Evolutionary conservation across 306 rosid genomes (phyloP).

Genomic region (Begonia peltatifolia): DNA sequence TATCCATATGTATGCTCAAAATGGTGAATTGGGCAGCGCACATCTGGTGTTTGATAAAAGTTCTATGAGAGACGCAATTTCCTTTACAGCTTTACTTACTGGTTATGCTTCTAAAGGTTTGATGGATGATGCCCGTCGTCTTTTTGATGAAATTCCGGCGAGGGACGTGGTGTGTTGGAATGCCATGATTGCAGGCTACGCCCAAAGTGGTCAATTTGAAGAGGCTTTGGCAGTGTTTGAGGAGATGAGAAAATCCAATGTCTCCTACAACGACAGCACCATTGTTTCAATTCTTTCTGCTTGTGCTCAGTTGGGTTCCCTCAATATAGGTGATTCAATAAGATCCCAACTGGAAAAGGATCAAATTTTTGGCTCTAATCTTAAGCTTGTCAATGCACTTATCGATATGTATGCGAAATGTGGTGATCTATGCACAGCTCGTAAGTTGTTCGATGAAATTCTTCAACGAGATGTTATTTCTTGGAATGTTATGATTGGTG

Average conservation of each 20-base stretch:
- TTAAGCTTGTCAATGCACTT: constrained; percentile 47
- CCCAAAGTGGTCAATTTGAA: constrained; percentile 32
- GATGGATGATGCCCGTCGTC: constrained; percentile 38
- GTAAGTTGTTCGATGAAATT: constrained; percentile 52
- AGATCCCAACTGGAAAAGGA: constrained; percentile 39
- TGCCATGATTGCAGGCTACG: constrained; percentile 76
- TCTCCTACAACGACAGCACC: constrained; percentile 42
- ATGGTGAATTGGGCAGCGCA: constrained; percentile 35
- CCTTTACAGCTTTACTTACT: constrained; percentile 60
- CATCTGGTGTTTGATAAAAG: constrained; percentile 53
- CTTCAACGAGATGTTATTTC: constrained; percentile 52
- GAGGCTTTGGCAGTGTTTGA: constrained; percentile 44
- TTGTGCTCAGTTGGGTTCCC: constrained; percentile 44
- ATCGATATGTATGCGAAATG: constrained; percentile 74
- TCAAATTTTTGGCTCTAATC: constrained; percentile 26
- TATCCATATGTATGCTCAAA: constrained; percentile 42
- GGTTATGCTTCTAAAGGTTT: constrained; percentile 41
- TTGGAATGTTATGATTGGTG: constrained; percentile 82
- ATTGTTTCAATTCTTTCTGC: constrained; percentile 50
- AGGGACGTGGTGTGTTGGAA: constrained; percentile 80
- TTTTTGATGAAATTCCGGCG: constrained; percentile 40
- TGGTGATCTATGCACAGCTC: constrained; percentile 40
- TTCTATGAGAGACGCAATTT: constrained; percentile 36
- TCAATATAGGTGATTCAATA: constrained; percentile 48
- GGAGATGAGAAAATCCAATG: constrained; percentile 35